Conservation (phyloP, 2,329 filamentous ascomycete species). For the Ceratocystis destructans region DNA sequence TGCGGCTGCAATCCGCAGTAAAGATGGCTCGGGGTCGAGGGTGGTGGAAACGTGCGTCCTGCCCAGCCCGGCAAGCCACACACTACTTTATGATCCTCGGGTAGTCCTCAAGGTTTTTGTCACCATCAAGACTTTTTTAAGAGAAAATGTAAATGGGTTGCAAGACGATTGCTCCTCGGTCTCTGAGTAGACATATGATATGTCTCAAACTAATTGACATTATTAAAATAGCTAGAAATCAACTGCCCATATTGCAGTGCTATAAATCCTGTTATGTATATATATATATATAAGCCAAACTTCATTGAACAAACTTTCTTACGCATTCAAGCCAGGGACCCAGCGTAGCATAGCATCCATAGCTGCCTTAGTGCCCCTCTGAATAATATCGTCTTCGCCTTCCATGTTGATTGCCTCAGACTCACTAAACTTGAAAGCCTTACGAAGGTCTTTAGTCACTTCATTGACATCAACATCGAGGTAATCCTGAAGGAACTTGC, state of each 20-base stretch:
- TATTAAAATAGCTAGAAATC: not conserved
- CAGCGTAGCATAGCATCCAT: constrained; percentile 17
- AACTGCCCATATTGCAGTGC: not conserved
- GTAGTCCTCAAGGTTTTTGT: constrained; percentile 66
- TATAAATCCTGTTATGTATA: constrained; percentile 21
- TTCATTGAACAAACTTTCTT: not conserved
- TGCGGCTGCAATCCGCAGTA: constrained; percentile 23
- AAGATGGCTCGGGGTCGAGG: constrained; percentile 25
- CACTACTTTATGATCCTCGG: constrained; percentile 65
- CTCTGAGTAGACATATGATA: not conserved
- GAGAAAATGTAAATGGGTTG: constrained; percentile 52
- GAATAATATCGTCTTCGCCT: constrained; percentile 3
- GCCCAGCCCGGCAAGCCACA: constrained; percentile 66
- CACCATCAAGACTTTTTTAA: constrained; percentile 69
- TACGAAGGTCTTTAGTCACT: constrained; percentile 61
- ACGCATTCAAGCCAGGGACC: constrained; percentile 11
- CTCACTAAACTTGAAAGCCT: constrained; percentile 22
- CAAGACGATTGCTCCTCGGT: not conserved
- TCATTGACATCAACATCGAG: constrained; percentile 64
- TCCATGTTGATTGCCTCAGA: not conserved
- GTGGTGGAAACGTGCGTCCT: constrained; percentile 57
- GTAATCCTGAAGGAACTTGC: constrained; percentile 65
- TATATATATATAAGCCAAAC: constrained; percentile 9
- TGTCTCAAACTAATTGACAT: not conserved
- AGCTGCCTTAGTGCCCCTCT: constrained; percentile 14